Evolutionary conservation across 2,329 filamentous ascomycete genomes (phyloP).

Genomic region (Fusarium sp.): DNA sequence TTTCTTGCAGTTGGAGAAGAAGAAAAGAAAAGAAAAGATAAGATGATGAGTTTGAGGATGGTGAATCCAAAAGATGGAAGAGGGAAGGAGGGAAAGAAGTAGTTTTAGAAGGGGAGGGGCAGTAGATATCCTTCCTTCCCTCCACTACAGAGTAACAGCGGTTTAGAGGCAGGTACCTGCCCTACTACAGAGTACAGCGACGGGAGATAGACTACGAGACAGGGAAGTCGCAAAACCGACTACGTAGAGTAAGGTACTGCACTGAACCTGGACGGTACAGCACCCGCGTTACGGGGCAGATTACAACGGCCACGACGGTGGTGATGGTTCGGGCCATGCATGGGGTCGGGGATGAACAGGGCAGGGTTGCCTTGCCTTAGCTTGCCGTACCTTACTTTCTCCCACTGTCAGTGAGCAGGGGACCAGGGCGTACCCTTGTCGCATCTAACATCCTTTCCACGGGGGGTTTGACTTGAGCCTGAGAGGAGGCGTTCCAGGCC

Average conservation of each 20-base stretch:
- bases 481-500: constrained; percentile 34
- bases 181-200: constrained; percentile 11
- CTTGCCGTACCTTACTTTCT: constrained; percentile 3
- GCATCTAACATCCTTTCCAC: constrained; percentile 20
- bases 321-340: constrained; percentile 44
- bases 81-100: constrained; percentile 38
- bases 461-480: not conserved
- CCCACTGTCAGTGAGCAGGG: constrained; percentile 2
- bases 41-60: constrained; percentile 32
- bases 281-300: constrained; percentile 38
- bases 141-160: not conserved
- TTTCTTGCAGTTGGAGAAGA: constrained; percentile 39
- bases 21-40: constrained; percentile 41
- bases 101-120: constrained; percentile 44
- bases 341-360: constrained; percentile 5
- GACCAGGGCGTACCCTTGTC: constrained; percentile 26
- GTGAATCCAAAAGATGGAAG: constrained; percentile 36
- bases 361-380: constrained; percentile 4
- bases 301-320: constrained; percentile 47
- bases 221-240: constrained; percentile 9
- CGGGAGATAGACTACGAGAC: not conserved
- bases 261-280: constrained; percentile 9
- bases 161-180: not conserved
- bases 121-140: constrained; percentile 38
- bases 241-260: constrained; percentile 21